phyloP scores from a whole-genome alignment of 1,284 basidiomycete genomes.

The Athelia psychrophila region DNA sequence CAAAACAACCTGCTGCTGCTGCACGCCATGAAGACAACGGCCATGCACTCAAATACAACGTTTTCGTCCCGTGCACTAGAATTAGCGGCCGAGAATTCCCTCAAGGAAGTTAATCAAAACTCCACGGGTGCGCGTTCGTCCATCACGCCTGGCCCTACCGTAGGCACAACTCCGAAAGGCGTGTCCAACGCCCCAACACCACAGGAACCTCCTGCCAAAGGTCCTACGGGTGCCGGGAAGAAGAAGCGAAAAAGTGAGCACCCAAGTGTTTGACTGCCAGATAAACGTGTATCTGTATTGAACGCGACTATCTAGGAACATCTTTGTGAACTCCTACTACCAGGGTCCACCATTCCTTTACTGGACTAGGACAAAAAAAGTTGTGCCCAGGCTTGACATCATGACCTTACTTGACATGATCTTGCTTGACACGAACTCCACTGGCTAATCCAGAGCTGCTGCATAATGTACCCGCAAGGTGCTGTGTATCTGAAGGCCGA shows the following conservation, averaged over 20 bases:
- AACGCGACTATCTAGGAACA: not conserved
- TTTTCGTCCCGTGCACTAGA: constrained; percentile 35
- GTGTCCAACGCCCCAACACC: constrained; percentile 34
- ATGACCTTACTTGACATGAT: too few relatives aligned
- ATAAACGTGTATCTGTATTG: not conserved
- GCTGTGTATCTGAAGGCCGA: too few relatives aligned
- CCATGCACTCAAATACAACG: constrained; percentile 57
- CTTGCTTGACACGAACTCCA: too few relatives aligned
- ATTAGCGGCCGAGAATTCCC: constrained; percentile 26
- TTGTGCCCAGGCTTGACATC: too few relatives aligned
- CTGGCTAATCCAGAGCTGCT: too few relatives aligned
- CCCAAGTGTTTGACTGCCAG: not conserved
- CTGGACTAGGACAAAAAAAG: too few relatives aligned
- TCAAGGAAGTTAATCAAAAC: constrained; percentile 38
- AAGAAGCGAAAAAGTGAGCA: constrained; percentile 68
- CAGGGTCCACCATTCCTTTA: too few relatives aligned
- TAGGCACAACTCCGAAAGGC: constrained; percentile 36
- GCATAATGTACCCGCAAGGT: too few relatives aligned
- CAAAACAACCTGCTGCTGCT: constrained; percentile 66
- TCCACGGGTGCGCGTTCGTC: constrained; percentile 38
- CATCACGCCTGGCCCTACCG: constrained; percentile 46
- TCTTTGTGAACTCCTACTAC: not conserved
- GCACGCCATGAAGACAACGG: constrained; percentile 76
- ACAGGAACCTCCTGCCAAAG: constrained; percentile 45
- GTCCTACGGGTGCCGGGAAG: constrained; percentile 51